Evolutionary conservation across 2,329 filamentous ascomycete species (phyloP).

Genomic region (Aspergillus texensis): DNA sequence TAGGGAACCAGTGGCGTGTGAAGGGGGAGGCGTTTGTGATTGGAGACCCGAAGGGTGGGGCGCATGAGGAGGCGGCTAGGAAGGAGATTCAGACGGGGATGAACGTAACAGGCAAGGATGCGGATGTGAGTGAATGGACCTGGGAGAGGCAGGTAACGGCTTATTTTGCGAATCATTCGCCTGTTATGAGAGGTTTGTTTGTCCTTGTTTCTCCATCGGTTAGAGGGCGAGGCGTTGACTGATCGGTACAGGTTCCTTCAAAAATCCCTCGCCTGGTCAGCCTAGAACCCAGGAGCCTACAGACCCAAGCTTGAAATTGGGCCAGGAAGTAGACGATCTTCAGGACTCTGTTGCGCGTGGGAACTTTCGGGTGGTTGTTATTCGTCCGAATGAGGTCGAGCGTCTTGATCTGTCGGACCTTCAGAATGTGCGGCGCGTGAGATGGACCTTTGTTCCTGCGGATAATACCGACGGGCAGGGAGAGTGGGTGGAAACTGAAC

Average conservation of each 20-base stretch:
- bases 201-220: background rate
- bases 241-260: conserved; percentile 62
- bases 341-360: conserved; percentile 68
- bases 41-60: conserved; percentile 65
- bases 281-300: conserved; percentile 57
- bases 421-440: conserved; percentile 63
- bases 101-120: conserved; percentile 45
- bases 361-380: conserved; percentile 86
- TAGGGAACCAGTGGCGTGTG: conserved; percentile 80
- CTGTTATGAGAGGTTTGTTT: conserved; percentile 69
- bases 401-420: conserved; percentile 71
- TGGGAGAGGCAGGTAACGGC: conserved; percentile 79
- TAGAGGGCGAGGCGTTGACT: background rate
- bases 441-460: conserved; percentile 61
- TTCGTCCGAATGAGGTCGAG: conserved; percentile 79
- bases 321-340: conserved; percentile 70
- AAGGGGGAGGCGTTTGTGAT: conserved; percentile 76
- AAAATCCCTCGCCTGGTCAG: conserved; percentile 69
- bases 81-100: conserved; percentile 62
- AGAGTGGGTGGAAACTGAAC: conserved; percentile 68
- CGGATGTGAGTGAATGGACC: conserved; percentile 63
- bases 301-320: conserved; percentile 50
- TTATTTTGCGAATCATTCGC: conserved; percentile 87
- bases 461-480: conserved; percentile 37
- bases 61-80: conserved; percentile 52